Conservation (phyloP, 768 basidiomycete species). For the Suillus plorans region DNA sequence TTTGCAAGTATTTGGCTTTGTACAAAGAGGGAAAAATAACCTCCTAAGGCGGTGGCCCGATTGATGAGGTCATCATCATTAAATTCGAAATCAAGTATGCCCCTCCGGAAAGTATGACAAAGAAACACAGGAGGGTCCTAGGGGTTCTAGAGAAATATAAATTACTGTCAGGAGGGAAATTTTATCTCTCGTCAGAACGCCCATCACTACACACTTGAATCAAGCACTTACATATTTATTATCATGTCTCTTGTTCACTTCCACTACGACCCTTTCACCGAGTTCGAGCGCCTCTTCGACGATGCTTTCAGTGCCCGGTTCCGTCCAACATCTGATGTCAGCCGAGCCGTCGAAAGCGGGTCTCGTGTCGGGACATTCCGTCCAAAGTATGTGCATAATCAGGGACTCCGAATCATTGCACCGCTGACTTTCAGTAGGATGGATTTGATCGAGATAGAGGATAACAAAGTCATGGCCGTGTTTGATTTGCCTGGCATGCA, state of each 20-base stretch:
- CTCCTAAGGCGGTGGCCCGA: no score
- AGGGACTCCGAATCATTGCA: not conserved
- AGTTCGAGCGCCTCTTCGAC: constrained; percentile 46
- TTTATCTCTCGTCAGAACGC: not conserved
- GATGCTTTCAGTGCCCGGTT: constrained; percentile 33
- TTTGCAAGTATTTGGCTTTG: no score
- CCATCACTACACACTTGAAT: not conserved
- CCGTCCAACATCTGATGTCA: constrained; percentile 13
- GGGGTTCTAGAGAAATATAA: not conserved
- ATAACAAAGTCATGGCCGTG: constrained; percentile 51
- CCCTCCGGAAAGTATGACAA: not conserved
- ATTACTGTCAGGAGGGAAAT: not conserved
- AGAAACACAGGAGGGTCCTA: no score
- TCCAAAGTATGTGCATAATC: constrained; percentile 29
- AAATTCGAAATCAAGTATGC: not conserved
- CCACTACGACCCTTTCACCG: constrained; percentile 40
- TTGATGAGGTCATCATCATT: no score
- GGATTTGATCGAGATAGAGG: constrained; percentile 52
- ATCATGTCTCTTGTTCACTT: constrained; percentile 27
- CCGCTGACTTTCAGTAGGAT: constrained; percentile 35
- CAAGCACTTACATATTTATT: not conserved
- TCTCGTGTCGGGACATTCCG: constrained; percentile 15
- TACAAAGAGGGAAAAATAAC: no score
- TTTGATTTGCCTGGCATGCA: constrained; percentile 60
- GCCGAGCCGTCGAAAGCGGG: constrained; percentile 15